Percentiles rank a stretch among this genome's conserved stretches.
Evolutionary conservation across 257 asterid species (phyloP).

Genomic region (Petunia secreta): DNA sequence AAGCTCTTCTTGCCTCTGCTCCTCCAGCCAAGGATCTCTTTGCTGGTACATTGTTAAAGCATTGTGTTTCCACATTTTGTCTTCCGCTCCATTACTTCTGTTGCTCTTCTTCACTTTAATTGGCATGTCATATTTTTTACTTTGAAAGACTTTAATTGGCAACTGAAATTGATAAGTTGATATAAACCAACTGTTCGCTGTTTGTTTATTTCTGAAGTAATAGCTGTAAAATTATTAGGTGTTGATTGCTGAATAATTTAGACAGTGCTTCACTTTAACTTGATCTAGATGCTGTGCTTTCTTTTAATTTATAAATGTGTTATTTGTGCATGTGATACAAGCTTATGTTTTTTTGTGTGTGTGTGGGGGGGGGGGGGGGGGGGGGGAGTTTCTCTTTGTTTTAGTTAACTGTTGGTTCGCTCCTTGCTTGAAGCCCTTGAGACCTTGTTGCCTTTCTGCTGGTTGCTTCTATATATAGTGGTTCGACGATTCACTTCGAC

Average conservation of each 20-base stretch:
- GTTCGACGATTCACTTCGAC: not conserved
- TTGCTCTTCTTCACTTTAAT: constrained; percentile 3
- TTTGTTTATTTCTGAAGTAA: not conserved
- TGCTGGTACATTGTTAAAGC: not conserved
- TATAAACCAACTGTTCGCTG: not conserved
- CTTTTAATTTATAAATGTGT: not conserved
- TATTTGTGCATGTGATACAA: constrained; percentile 7
- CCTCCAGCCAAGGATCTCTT: not conserved
- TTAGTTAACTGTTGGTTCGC: too few species aligned
- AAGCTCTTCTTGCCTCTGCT: not conserved
- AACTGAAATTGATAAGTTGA: not conserved
- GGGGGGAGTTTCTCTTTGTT: too few species aligned
- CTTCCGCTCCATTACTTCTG: not conserved
- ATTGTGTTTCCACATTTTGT: not conserved
- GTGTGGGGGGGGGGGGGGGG: too few species aligned
- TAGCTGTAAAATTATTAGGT: not conserved
- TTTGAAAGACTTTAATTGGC: not conserved
- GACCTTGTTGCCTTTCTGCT: not conserved
- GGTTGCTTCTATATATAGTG: not conserved
- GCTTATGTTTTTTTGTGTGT: not conserved
- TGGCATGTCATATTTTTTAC: not conserved
- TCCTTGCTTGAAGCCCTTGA: not conserved
- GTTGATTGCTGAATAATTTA: not conserved
- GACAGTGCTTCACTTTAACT: constrained; percentile 10
- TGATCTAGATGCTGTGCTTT: not conserved